Conservation (phyloP, 2,329 filamentous ascomycete species). For the Colletotrichum musae region DNA sequence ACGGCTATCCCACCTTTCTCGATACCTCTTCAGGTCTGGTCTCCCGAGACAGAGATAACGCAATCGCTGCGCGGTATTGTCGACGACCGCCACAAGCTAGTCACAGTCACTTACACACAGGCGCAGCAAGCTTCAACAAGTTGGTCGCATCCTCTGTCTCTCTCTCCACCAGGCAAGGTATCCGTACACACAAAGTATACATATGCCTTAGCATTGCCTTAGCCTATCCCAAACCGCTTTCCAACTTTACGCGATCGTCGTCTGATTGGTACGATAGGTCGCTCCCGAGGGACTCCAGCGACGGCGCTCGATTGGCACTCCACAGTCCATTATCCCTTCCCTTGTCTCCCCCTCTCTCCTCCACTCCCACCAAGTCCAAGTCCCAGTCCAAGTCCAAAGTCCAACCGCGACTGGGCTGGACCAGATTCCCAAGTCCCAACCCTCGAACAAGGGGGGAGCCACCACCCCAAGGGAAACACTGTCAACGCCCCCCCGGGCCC, state of each 20-base stretch:
- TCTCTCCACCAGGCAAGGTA: constrained; percentile 29
- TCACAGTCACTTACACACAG: constrained; percentile 18
- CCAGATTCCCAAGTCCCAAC: constrained; percentile 17
- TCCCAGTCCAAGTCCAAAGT: constrained; percentile 19
- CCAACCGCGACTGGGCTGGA: constrained; percentile 38
- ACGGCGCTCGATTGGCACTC: constrained; percentile 37
- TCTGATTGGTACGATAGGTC: constrained; percentile 52
- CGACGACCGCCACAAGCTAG: constrained; percentile 15
- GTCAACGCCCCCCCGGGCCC: constrained; percentile 31
- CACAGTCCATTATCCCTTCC: constrained; percentile 33
- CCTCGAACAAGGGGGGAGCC: constrained; percentile 28
- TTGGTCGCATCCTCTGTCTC: constrained; percentile 13
- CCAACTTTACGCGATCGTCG: constrained; percentile 49
- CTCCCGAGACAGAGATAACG: constrained; percentile 23
- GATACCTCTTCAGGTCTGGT: background rate
- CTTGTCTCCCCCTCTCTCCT: constrained; percentile 18
- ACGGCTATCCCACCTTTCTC: background rate
- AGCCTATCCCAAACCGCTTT: constrained; percentile 30
- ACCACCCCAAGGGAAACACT: constrained; percentile 25
- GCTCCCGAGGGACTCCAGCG: constrained; percentile 36
- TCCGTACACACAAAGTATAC: constrained; percentile 20
- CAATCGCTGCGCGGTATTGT: constrained; percentile 15
- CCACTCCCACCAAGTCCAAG: constrained; percentile 25
- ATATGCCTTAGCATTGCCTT: constrained; percentile 30
- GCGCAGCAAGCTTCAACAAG: constrained; percentile 25